A percentile compares a stretch with the other conserved stretches of the same genome.
Evolutionary conservation across 805 yeast species (phyloP).

Genomic region (Pichia cephalocereana): DNA sequence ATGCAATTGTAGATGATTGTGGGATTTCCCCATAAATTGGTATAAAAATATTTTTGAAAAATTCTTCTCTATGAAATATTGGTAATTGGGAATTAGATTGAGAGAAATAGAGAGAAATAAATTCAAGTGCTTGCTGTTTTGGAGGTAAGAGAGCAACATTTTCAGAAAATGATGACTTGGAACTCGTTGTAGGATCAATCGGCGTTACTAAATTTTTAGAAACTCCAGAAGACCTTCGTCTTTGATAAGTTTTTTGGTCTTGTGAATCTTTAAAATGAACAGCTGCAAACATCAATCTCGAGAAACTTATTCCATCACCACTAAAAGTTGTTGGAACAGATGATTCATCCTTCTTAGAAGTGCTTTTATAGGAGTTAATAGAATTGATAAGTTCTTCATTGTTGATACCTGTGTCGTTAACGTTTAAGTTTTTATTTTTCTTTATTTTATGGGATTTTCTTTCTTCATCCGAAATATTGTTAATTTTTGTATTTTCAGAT

Average conservation of each 20-base stretch:
- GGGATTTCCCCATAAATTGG: constrained; percentile 74
- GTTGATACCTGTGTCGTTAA: background rate
- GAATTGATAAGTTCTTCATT: background rate
- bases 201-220: background rate
- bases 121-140: constrained; percentile 57
- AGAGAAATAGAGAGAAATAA: constrained; percentile 58
- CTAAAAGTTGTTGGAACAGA: constrained; percentile 29
- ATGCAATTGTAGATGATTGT: constrained; percentile 44
- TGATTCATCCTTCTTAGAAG: constrained; percentile 18
- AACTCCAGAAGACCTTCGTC: background rate
- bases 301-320: constrained; percentile 63
- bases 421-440: background rate
- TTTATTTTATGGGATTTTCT: background rate
- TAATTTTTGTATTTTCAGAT: no score
- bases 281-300: constrained; percentile 70
- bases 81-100: constrained; percentile 82
- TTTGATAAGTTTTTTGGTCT: background rate
- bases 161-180: constrained; percentile 4
- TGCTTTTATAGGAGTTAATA: background rate
- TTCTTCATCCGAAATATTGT: no score
- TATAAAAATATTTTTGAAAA: constrained; percentile 53
- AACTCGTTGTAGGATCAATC: constrained; percentile 7
- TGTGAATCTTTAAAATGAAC: constrained; percentile 39
- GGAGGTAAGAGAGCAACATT: constrained; percentile 53
- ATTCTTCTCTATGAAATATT: constrained; percentile 71